Percentiles rank a stretch among this genome's conserved stretches.
Conservation (phyloP, 805 yeast species). For the Yarrowia sp. region DNA sequence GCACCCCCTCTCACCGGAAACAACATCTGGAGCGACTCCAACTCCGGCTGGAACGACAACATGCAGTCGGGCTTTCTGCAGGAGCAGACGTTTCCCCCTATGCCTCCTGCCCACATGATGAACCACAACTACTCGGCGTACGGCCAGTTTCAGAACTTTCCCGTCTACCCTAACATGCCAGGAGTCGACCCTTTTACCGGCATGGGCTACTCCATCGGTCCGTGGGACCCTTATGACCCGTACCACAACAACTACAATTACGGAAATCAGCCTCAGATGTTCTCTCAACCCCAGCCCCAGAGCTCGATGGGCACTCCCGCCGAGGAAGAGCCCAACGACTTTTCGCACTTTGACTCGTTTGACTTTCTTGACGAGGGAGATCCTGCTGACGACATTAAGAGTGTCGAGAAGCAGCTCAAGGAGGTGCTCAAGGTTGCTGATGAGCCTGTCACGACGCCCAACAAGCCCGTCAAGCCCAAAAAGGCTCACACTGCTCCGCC, state of each 20-base stretch:
- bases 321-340: slow-evolving; percentile 69
- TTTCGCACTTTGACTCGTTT: slow-evolving; percentile 63
- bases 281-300: no score
- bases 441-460: background rate
- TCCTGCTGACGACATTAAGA: slow-evolving; percentile 33
- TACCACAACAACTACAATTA: background rate
- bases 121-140: background rate
- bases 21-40: slow-evolving; percentile 23
- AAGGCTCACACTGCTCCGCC: background rate
- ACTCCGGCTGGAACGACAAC: slow-evolving; percentile 4
- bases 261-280: no score
- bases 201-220: slow-evolving; percentile 13
- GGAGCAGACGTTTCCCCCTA: background rate
- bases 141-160: background rate
- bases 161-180: slow-evolving; percentile 6
- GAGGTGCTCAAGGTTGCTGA: background rate
- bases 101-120: slow-evolving; percentile 12
- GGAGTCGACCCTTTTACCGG: background rate
- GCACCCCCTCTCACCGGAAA: slow-evolving; percentile 3
- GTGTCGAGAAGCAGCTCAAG: background rate
- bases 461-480: background rate
- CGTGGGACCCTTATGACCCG: slow-evolving; percentile 20
- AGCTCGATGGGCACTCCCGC: background rate
- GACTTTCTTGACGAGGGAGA: slow-evolving; percentile 95
- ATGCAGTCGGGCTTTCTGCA: slow-evolving; percentile 11